Conservation (phyloP, 805 yeast genomes). For the Candida maesae region DNA sequence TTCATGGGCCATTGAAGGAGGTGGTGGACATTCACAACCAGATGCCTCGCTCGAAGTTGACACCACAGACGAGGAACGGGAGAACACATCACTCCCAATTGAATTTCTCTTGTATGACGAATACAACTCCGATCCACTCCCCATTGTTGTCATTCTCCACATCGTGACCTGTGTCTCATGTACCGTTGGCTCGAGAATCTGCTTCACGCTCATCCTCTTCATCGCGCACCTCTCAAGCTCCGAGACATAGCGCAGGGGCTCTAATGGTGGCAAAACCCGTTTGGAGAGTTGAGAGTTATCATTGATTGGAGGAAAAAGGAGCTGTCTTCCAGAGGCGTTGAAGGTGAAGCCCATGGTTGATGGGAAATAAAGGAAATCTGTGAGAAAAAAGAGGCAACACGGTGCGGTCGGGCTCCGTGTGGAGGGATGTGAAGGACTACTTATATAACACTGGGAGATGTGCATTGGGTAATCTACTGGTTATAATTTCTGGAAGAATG, state of each 20-base stretch:
- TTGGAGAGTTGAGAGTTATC: not conserved
- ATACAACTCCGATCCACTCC: too few relatives aligned
- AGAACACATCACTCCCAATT: not conserved
- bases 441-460: too few relatives aligned
- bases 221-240: conserved; percentile 4
- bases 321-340: conserved; percentile 5
- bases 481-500: too few relatives aligned
- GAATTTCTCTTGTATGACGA: conserved; percentile 2
- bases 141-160: too few relatives aligned
- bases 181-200: conserved; percentile 2
- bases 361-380: too few relatives aligned
- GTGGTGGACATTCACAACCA: conserved; percentile 1
- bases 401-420: too few relatives aligned
- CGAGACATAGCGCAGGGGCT: conserved; percentile 5
- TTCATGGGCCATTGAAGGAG: not conserved
- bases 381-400: too few relatives aligned
- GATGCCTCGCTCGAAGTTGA: conserved; percentile 1
- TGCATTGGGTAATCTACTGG: too few relatives aligned
- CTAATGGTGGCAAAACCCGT: conserved; percentile 4
- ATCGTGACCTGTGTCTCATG: too few relatives aligned
- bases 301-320: conserved; percentile 7
- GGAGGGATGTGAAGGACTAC: too few relatives aligned
- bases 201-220: conserved; percentile 1
- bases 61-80: conserved; percentile 3
- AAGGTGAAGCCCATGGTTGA: conserved; percentile 3